Percentiles rank a stretch among this genome's conserved stretches.
Conservation (phyloP, 768 basidiomycete genomes). For the Trametes punicea region DNA sequence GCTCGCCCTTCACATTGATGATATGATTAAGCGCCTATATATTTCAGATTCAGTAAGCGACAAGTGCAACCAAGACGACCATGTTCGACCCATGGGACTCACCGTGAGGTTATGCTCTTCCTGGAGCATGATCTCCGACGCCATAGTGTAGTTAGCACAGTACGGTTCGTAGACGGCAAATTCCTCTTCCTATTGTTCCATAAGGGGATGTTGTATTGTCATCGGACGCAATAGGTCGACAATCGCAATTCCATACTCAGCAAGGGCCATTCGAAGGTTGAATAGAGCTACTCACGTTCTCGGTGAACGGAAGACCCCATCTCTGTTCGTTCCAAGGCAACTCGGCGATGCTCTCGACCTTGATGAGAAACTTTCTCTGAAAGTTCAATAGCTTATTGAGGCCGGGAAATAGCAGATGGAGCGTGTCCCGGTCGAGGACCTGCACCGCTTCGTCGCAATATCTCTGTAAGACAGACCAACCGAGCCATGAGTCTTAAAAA, state of each 20-base stretch:
- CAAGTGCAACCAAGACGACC: slow-evolving; percentile 12
- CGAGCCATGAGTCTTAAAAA: slow-evolving; percentile 5
- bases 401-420: slow-evolving; percentile 93
- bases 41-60: slow-evolving; percentile 14
- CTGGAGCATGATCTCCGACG: slow-evolving; percentile 35
- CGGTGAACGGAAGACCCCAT: slow-evolving; percentile 84
- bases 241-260: slow-evolving; percentile 44
- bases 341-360: slow-evolving; percentile 82
- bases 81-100: slow-evolving; percentile 26
- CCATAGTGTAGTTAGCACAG: slow-evolving; percentile 62
- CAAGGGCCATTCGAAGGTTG: slow-evolving; percentile 22
- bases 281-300: slow-evolving; percentile 59
- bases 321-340: slow-evolving; percentile 79
- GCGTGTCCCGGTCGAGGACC: slow-evolving; percentile 90
- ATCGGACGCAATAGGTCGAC: slow-evolving; percentile 27
- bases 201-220: slow-evolving; percentile 29
- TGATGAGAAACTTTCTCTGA: slow-evolving; percentile 90
- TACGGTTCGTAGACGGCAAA: slow-evolving; percentile 97
- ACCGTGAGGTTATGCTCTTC: slow-evolving; percentile 87
- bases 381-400: slow-evolving; percentile 95
- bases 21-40: slow-evolving; percentile 76
- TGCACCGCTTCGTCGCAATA: slow-evolving; percentile 84
- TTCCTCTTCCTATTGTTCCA: slow-evolving; percentile 85
- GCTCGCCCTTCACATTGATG: slow-evolving; percentile 88
- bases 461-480: slow-evolving; percentile 52